Base-by-base conservation (phyloP, 345 rosid species). In the Rhodamnia rubescens region DNA sequence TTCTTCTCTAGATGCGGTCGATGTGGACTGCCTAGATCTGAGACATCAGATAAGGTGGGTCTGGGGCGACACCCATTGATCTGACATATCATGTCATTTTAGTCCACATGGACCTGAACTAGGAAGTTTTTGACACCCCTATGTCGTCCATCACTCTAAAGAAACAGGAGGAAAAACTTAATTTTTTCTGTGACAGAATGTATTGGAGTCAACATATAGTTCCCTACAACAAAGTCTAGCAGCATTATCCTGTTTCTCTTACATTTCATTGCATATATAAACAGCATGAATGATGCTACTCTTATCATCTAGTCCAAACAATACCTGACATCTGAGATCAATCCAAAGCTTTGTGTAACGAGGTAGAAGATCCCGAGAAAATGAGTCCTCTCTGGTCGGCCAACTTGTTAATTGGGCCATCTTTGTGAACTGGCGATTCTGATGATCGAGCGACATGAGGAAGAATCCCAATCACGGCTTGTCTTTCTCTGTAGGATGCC, bases 401-500 rank as follows among this genome's bases (percentile, higher is more conserved):
- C 69, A 85, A 88, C 91, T 69, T 69, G 80, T 69, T 36, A 36
- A 69, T 69, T n/a, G 92, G 78, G 21, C 88, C 88, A 78, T 93
- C 95, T 86, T 86, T 91, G 86, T 87, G 94, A 85, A 92, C 87
- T 85, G 93, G 89, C 3, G 97, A 94, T 83, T 97, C 95, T 2
- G 93, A 88, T 29, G 87, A n/a, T 83, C 22, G 89, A n/a, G 75
- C 24, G 42, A 89, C 85, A 49, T 90, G 92, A 52, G 93, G 85
- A 53, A 87, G 81, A 7, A 85, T 83, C 83, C 82, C 91, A 0
- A 82, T 44, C 42, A 88, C 55, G 11, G 92, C 64, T 84, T 90
- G 92, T 50, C 83, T 89, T 74, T 93, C 99, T 87, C 91, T 87
- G 83, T 92, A 91, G 8, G 99, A 94, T 49, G 95, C 98, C 99